Conservation (phyloP, 2,329 filamentous ascomycete species). For the Fusarium beomiforme region DNA sequence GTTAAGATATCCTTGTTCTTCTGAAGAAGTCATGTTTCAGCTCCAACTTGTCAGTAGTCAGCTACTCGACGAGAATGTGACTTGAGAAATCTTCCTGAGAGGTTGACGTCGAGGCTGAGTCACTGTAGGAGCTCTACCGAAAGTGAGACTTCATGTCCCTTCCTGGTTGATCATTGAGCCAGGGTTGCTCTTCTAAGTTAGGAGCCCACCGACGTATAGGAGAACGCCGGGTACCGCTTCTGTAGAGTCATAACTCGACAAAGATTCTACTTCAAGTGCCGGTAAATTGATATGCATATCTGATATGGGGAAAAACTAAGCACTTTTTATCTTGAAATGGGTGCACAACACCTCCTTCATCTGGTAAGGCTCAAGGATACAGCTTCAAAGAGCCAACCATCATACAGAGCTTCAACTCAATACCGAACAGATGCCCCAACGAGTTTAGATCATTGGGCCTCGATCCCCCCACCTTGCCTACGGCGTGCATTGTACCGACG, state of each 20-base stretch:
- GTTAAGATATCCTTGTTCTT: background rate
- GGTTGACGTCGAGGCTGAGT: background rate
- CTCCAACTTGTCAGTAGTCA: background rate
- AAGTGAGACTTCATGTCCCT: background rate
- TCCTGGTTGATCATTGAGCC: background rate
- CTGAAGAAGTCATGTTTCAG: background rate
- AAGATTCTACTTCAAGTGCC: background rate
- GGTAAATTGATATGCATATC: background rate
- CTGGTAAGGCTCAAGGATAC: slow-evolving; percentile 3
- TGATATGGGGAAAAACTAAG: background rate
- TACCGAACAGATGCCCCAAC: slow-evolving; percentile 32
- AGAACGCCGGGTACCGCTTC: background rate
- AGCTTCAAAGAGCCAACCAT: background rate
- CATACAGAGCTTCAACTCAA: slow-evolving; percentile 10
- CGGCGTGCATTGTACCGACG: slow-evolving; percentile 23
- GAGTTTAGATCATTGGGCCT: slow-evolving; percentile 13
- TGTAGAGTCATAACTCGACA: background rate
- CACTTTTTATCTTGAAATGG: background rate
- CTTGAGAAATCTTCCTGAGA: background rate
- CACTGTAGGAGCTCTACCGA: background rate
- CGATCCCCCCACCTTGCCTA: background rate
- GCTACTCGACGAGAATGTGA: background rate
- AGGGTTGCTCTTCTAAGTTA: background rate
- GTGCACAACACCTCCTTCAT: slow-evolving; percentile 4
- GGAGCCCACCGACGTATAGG: background rate